A percentile compares a stretch with the other conserved stretches of the same genome.
phyloP scores from a whole-genome alignment of 192 early-diverging fungal genomes.

The Thamnidium elegans region DNA sequence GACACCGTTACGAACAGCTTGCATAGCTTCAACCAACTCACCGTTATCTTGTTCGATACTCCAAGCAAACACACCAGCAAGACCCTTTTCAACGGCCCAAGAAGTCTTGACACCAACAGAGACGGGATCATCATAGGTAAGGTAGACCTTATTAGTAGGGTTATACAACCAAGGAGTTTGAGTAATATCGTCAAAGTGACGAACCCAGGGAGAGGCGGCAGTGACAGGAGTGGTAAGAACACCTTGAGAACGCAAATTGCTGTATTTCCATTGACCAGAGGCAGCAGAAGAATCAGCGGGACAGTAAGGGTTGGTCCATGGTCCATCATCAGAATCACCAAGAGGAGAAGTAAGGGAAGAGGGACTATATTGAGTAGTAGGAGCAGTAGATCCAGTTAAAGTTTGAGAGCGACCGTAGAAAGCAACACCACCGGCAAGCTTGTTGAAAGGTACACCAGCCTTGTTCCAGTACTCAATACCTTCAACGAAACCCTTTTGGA shows the following conservation, averaged over 20 bases:
- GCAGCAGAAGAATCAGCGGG: constrained; percentile 42
- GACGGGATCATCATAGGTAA: constrained; percentile 68
- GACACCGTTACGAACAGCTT: neutral
- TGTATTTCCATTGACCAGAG: constrained; percentile 66
- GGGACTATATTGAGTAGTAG: constrained; percentile 10
- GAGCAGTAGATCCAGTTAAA: constrained; percentile 29
- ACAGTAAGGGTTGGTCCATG: constrained; percentile 51
- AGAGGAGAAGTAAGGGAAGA: constrained; percentile 38
- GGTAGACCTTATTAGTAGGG: constrained; percentile 48
- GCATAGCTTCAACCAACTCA: constrained; percentile 49
- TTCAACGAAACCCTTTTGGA: constrained; percentile 41
- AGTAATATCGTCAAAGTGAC: constrained; percentile 57
- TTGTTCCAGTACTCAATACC: constrained; percentile 54
- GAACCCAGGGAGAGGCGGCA: constrained; percentile 59
- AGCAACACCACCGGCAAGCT: constrained; percentile 58
- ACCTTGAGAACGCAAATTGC: constrained; percentile 57
- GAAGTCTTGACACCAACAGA: constrained; percentile 57
- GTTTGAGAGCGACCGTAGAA: constrained; percentile 55
- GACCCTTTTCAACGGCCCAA: constrained; percentile 50
- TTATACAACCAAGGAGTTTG: constrained; percentile 76
- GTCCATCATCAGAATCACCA: constrained; percentile 54
- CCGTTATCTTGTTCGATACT: constrained; percentile 66
- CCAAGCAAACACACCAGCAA: constrained; percentile 69
- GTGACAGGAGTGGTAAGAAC: constrained; percentile 42
- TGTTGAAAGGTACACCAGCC: constrained; percentile 53